Conservation (phyloP, 192 early-diverging fungal species). For the Entrophospora sp. region DNA sequence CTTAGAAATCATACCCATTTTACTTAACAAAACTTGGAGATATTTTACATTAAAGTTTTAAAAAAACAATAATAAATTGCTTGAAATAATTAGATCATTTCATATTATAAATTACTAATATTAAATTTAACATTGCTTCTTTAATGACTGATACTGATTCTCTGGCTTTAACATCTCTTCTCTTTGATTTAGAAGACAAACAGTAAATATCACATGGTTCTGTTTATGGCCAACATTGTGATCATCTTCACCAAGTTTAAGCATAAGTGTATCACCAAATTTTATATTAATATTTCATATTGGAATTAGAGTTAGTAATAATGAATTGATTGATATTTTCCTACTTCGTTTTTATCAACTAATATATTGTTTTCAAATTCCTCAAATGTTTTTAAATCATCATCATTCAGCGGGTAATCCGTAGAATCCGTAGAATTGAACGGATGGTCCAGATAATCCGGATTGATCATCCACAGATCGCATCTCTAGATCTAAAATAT, state of each 20-base stretch:
- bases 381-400: background rate
- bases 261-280: background rate
- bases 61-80: too few relatives aligned
- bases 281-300: background rate
- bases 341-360: background rate
- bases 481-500: background rate
- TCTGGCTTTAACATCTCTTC: too few relatives aligned
- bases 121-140: too few relatives aligned
- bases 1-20: too few relatives aligned
- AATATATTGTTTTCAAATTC: background rate
- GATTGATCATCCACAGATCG: background rate
- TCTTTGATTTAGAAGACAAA: constrained; percentile 1
- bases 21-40: too few relatives aligned
- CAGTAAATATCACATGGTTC: background rate
- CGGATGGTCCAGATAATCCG: too few relatives aligned
- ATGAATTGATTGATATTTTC: background rate
- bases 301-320: background rate
- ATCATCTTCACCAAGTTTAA: background rate
- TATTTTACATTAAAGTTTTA: too few relatives aligned
- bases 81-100: too few relatives aligned
- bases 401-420: too few relatives aligned
- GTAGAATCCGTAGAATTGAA: too few relatives aligned
- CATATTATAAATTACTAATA: too few relatives aligned
- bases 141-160: too few relatives aligned
- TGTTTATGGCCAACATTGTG: background rate